phyloP scores from a whole-genome alignment of 495 filamentous ascomycete species.

The Lasiosphaeria miniovina region DNA sequence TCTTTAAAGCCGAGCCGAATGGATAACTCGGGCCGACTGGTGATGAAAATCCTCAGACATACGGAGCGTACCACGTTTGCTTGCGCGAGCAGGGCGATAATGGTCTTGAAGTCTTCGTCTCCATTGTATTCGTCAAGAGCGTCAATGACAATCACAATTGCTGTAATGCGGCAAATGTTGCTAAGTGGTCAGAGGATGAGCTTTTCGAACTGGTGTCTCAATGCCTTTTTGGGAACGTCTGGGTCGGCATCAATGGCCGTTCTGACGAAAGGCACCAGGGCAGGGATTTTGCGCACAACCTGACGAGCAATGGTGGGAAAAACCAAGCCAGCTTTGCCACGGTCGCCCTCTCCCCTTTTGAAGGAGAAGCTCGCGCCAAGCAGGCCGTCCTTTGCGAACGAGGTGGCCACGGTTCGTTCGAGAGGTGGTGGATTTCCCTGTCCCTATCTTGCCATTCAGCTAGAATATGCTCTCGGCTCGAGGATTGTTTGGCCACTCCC shows the following conservation, averaged over 20 bases:
- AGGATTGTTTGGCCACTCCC: slow-evolving; percentile 6
- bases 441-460: slow-evolving; percentile 44
- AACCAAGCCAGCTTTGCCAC: slow-evolving; percentile 37
- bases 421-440: slow-evolving; percentile 48
- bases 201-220: slow-evolving; percentile 47
- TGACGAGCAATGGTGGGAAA: slow-evolving; percentile 47
- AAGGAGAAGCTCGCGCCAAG: slow-evolving; percentile 52
- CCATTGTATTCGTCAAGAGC: slow-evolving; percentile 53
- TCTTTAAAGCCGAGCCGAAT: slow-evolving; percentile 34
- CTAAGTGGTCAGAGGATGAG: slow-evolving; percentile 35
- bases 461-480: slow-evolving; percentile 5
- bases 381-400: slow-evolving; percentile 13
- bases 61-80: slow-evolving; percentile 9
- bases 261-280: slow-evolving; percentile 28
- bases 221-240: slow-evolving; percentile 34
- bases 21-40: slow-evolving; percentile 45
- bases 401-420: slow-evolving; percentile 35
- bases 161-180: not conserved
- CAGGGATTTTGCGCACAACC: slow-evolving; percentile 29
- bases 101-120: slow-evolving; percentile 35
- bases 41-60: slow-evolving; percentile 25
- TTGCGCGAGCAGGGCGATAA: slow-evolving; percentile 37
- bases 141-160: slow-evolving; percentile 42
- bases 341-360: slow-evolving; percentile 45
- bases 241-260: slow-evolving; percentile 38